Conservation (phyloP, 768 basidiomycete genomes). For the Rhizopogon vinicolor region DNA sequence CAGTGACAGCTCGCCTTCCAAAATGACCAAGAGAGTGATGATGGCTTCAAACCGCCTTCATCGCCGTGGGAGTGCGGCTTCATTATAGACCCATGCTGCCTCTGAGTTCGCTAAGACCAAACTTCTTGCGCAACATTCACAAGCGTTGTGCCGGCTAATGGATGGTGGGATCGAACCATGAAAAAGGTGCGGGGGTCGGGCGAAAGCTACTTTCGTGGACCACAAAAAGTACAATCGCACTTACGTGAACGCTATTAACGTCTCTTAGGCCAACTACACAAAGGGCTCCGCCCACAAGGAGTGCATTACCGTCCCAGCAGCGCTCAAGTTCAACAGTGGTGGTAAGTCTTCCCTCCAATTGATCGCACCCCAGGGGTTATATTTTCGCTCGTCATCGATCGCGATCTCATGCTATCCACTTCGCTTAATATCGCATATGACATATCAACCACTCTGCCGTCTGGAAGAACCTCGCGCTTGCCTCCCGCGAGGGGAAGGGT, state of each 20-base stretch:
- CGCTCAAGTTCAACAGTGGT: conserved; percentile 95
- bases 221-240: conserved; percentile 95
- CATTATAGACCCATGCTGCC: no score
- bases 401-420: conserved; percentile 4
- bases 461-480: conserved; percentile 89
- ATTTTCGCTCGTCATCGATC: conserved; percentile 9
- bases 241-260: conserved; percentile 89
- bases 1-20: no score
- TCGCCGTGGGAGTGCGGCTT: no score
- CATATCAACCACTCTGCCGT: conserved; percentile 96
- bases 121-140: no score
- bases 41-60: no score
- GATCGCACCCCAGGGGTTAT: background rate
- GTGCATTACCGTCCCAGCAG: conserved; percentile 83
- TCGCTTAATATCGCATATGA: conserved; percentile 33
- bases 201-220: no score
- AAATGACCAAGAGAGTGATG: no score
- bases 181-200: no score
- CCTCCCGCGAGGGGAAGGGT: conserved; percentile 47
- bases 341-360: conserved; percentile 42
- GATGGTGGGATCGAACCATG: no score
- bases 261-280: conserved; percentile 75
- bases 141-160: no score
- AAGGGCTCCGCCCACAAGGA: conserved; percentile 67
- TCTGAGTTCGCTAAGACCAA: no score